Percentiles rank a stretch among this genome's conserved stretches.
phyloP scores from a whole-genome alignment of 192 early-diverging fungal genomes.

The Coemansia sp. region DNA sequence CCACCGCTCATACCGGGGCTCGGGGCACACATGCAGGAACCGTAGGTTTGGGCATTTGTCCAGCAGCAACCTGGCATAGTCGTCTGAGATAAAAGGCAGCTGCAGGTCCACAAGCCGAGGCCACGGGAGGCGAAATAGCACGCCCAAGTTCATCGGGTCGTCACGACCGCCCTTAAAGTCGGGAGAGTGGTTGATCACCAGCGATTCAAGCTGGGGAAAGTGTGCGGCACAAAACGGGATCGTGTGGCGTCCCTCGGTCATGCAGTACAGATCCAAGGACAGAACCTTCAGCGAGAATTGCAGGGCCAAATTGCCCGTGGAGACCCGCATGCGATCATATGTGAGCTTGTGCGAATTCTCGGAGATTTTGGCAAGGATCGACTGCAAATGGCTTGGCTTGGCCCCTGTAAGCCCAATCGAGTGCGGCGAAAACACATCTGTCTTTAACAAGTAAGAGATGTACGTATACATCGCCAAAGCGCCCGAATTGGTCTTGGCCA shows the following conservation, averaged over 20 bases:
- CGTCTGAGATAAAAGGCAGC: constrained; percentile 43
- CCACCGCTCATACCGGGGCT: constrained; percentile 49
- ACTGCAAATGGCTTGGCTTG: constrained; percentile 31
- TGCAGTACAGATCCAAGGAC: constrained; percentile 31
- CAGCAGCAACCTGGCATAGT: constrained; percentile 12
- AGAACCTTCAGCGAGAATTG: constrained; percentile 40
- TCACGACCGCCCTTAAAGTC: constrained; percentile 26
- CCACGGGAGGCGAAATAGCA: constrained; percentile 43
- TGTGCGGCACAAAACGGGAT: constrained; percentile 44
- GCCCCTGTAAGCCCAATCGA: constrained; percentile 23
- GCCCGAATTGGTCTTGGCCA: constrained; percentile 26
- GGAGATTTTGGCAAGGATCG: constrained; percentile 31
- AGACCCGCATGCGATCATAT: constrained; percentile 37
- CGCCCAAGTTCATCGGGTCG: constrained; percentile 33
- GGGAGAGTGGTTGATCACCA: constrained; percentile 33
- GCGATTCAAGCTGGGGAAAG: constrained; percentile 39
- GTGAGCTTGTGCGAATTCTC: constrained; percentile 27
- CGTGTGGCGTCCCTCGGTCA: constrained; percentile 25
- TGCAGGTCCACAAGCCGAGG: constrained; percentile 27
- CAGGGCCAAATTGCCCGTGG: constrained; percentile 25
- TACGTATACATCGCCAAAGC: constrained; percentile 38
- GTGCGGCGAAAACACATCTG: constrained; percentile 35
- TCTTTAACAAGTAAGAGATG: constrained; percentile 36
- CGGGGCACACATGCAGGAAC: constrained; percentile 29
- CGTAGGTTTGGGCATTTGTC: constrained; percentile 41